Evolutionary conservation across 23 red algal genomes (phyloP).

Genomic region (Pyropia haitanensis): DNA sequence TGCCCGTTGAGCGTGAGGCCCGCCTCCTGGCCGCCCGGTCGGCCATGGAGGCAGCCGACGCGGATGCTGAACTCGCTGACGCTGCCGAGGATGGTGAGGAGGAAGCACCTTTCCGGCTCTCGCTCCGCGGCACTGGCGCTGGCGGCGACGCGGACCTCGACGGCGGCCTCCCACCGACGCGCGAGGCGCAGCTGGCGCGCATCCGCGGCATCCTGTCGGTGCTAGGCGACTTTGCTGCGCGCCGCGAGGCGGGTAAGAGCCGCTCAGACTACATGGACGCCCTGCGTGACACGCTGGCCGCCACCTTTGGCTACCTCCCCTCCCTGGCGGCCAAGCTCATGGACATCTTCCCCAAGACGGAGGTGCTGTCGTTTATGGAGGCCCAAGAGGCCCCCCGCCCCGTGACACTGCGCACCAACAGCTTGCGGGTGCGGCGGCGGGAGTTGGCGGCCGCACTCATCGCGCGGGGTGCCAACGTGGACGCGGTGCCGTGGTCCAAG

Average conservation of each 20-base stretch:
- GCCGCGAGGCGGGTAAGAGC: constrained; percentile 10
- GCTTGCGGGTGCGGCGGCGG: constrained; percentile 59
- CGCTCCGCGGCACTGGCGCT: constrained; percentile 3
- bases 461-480: constrained; percentile 88
- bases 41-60: constrained; percentile 18
- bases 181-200: constrained; percentile 35
- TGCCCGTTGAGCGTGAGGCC: no score
- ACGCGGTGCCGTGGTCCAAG: constrained; percentile 87
- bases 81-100: constrained; percentile 15
- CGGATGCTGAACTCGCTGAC: constrained; percentile 34
- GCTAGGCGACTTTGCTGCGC: constrained; percentile 49
- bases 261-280: constrained; percentile 52
- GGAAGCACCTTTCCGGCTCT: constrained; percentile 17
- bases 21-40: no score
- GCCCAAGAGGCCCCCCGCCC: constrained; percentile 87
- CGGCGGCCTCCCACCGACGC: constrained; percentile 2
- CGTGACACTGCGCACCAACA: constrained; percentile 86
- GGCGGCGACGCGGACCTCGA: background rate
- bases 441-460: constrained; percentile 92
- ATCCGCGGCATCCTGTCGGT: constrained; percentile 45
- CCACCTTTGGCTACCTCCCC: constrained; percentile 59
- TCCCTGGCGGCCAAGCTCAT: constrained; percentile 61
- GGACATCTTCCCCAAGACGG: constrained; percentile 68
- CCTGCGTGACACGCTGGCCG: constrained; percentile 31
- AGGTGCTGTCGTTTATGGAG: constrained; percentile 89